Percentiles rank a stretch among this genome's conserved stretches.
These are phyloP conservation scores for Psilocybe cubensis DNA, from an alignment of 768 basidiomycete species.

Conservation along the genomic window DNA sequence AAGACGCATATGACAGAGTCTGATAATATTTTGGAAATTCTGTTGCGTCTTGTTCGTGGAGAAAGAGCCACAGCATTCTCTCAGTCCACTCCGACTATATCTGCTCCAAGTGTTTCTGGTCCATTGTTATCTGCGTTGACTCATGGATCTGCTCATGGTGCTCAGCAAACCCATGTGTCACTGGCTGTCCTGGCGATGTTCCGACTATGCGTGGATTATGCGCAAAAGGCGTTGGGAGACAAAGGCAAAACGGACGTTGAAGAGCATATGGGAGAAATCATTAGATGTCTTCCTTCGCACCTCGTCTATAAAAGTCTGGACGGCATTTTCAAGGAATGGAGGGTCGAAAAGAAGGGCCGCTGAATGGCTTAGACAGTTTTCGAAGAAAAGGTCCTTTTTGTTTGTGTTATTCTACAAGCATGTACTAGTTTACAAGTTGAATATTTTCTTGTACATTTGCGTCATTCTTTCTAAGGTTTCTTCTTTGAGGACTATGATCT, in stretches of 20 bases:
- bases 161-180: conserved; percentile 93
- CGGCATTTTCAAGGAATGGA: conserved; percentile 93
- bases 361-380: conserved; percentile 24
- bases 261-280: conserved; percentile 83
- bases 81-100: conserved; percentile 61
- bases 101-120: conserved; percentile 65
- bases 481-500: too few species aligned
- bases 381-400: too few species aligned
- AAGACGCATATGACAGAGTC: conserved; percentile 85
- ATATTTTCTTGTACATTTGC: background rate
- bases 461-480: too few species aligned
- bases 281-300: conserved; percentile 85
- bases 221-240: conserved; percentile 67
- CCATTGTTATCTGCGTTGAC: conserved; percentile 72
- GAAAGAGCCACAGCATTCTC: conserved; percentile 79
- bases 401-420: background rate
- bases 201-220: conserved; percentile 82
- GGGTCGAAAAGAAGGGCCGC: conserved; percentile 79
- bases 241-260: conserved; percentile 74
- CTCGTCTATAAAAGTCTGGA: conserved; percentile 91
- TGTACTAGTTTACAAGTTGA: background rate
- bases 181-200: conserved; percentile 93
- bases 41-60: conserved; percentile 89
- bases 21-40: conserved; percentile 91
- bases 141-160: conserved; percentile 78